Evolutionary conservation across 495 filamentous ascomycete species (phyloP), one percentile per base, ranked within the genome.

Genomic region (Polyplosphaeria fusca): DNA sequence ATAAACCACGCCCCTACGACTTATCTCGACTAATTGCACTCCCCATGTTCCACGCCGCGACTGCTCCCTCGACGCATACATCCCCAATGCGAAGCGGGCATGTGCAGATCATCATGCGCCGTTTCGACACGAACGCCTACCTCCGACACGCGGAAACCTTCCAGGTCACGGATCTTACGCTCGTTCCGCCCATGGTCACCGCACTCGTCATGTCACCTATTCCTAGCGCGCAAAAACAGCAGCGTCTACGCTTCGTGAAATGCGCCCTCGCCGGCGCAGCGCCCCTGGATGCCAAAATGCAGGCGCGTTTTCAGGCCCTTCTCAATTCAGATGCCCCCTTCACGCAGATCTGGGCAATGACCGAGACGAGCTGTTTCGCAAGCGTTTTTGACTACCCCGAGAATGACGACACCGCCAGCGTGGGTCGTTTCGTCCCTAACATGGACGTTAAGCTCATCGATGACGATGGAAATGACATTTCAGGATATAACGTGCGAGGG

Each of bases 21-120:
- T 22, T 60, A 20, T 68, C 62, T 12, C 73, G 77, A 2, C 54
- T 80, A 23, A 64, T 85, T 25, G 76, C 78, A 1, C 67, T 82
- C 0, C 84, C 84, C 1, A 70, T 84, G 52, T 86, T 86, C 62
- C 84, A 86, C 68, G 79, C 78, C 19, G 79, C 79, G 5, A 49
- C 57, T 9, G 23, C 57, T 27, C 56, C 56, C 1, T 24, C 40
- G 12, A 38, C 39, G 11, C 20, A 26, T 25, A 39, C 20, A 22
- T 52, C 56, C n/a, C 37, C 48, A 3, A 25, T 52, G 20, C 47
- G 56, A 13, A n/a, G 28, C 20, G 56, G 56, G 5, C 35, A 52
- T 23, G 28, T 66, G 20, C 74, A 71, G 2, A 83, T 81, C 62
- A 70, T 86, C 48, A 81, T 86, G 77, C 74, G 75, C 13, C 76